phyloP scores from a whole-genome alignment of 1,284 basidiomycete species.

The Leucoagaricus sp. region DNA sequence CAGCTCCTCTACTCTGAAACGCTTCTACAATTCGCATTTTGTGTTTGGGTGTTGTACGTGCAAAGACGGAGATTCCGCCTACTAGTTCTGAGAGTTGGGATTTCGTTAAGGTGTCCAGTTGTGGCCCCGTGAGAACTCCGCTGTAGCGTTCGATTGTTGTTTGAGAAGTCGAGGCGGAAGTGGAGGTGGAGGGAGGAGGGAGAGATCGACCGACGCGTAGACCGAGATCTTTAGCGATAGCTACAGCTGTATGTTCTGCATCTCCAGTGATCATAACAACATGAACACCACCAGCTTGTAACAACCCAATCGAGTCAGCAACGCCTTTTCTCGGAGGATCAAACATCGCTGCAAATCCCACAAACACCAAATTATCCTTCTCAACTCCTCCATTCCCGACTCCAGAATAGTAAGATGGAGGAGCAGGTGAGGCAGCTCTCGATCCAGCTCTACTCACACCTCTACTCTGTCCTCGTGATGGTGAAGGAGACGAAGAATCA shows the following conservation, averaged over 20 bases:
- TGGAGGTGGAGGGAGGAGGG: background rate
- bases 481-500: conserved; percentile 32
- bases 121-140: conserved; percentile 72
- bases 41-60: conserved; percentile 92
- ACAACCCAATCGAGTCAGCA: conserved; percentile 79
- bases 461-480: too few species aligned
- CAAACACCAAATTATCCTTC: conserved; percentile 78
- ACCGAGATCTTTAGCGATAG: conserved; percentile 92
- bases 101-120: conserved; percentile 83
- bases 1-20: conserved; percentile 83
- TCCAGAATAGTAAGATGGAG: conserved; percentile 27
- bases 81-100: conserved; percentile 84
- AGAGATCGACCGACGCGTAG: conserved; percentile 53
- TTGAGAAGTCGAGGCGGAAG: background rate
- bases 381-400: conserved; percentile 25
- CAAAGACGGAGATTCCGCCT: conserved; percentile 86
- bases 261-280: conserved; percentile 99
- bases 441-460: conserved; percentile 4
- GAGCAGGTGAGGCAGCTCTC: conserved; percentile 23
- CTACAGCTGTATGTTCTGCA: conserved; percentile 86
- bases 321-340: conserved; percentile 95
- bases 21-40: conserved; percentile 98
- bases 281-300: conserved; percentile 88
- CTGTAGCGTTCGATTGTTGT: conserved; percentile 4
- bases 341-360: conserved; percentile 93